Conservation (phyloP, 2,329 filamentous ascomycete genomes). For the Blastomyces percursus region DNA sequence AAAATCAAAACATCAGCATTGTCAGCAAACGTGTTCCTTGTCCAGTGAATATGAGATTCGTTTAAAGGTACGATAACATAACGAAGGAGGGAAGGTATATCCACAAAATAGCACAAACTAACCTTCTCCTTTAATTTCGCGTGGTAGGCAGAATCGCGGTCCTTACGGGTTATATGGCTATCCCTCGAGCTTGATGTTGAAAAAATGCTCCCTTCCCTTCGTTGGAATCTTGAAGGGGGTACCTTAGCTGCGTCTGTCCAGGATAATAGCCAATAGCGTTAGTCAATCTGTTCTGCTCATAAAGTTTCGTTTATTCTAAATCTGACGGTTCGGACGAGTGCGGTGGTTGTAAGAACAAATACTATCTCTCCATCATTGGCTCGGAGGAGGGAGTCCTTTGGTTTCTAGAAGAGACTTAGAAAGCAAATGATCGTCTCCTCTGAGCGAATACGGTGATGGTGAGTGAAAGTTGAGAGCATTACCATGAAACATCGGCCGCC, state of each 20-base stretch:
- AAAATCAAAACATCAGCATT: not conserved
- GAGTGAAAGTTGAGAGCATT: not conserved
- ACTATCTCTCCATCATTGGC: not conserved
- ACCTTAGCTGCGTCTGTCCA: slow-evolving; percentile 52
- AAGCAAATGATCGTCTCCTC: not conserved
- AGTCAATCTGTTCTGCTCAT: not conserved
- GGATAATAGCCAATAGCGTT: not conserved
- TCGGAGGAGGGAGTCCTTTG: not conserved
- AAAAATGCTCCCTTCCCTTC: slow-evolving; percentile 58
- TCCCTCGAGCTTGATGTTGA: slow-evolving; percentile 55
- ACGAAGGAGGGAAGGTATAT: too few relatives aligned
- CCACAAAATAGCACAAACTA: slow-evolving; percentile 2
- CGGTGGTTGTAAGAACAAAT: not conserved
- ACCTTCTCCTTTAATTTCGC: slow-evolving; percentile 41
- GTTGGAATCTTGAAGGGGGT: slow-evolving; percentile 57
- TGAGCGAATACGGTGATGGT: slow-evolving; percentile 6
- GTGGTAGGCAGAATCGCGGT: slow-evolving; percentile 47
- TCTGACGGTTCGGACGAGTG: not conserved
- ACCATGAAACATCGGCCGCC: not conserved
- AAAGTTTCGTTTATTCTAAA: not conserved
- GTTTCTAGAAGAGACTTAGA: not conserved
- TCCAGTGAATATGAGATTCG: not conserved
- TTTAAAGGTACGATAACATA: not conserved
- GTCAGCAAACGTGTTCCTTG: not conserved
- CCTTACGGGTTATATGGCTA: slow-evolving; percentile 51